These are phyloP conservation scores for Phaeoacremonium minimum DNA, from an alignment of 2,329 filamentous ascomycete species.

Conservation along the genomic window DNA sequence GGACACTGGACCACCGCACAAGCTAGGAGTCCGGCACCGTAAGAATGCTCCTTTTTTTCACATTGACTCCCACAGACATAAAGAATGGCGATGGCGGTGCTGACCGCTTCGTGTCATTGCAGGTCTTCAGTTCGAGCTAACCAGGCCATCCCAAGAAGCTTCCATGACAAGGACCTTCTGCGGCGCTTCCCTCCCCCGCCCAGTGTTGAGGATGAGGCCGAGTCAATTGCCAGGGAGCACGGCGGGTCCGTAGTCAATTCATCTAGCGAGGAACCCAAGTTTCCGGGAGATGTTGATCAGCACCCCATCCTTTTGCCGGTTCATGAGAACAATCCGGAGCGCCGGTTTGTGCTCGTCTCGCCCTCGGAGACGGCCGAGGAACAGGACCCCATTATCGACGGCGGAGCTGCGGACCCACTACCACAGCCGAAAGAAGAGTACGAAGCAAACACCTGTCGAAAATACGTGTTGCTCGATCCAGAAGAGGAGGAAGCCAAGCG, in stretches of 20 bases:
- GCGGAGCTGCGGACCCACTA: conserved; percentile 8
- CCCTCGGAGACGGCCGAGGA: conserved; percentile 17
- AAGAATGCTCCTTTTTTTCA: conserved; percentile 16
- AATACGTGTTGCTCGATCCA: conserved; percentile 25
- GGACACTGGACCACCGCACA: conserved; percentile 47
- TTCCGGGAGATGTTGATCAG: conserved; percentile 64
- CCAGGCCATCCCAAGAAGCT: conserved; percentile 3
- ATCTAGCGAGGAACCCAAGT: conserved; percentile 50
- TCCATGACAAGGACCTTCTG: neutral
- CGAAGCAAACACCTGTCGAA: conserved; percentile 37
- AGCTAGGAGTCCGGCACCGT: conserved; percentile 29
- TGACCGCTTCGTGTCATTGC: no score
- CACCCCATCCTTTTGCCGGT: conserved; percentile 63
- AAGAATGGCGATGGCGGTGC: no score
- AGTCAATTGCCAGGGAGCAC: conserved; percentile 59
- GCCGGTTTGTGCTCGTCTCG: conserved; percentile 58
- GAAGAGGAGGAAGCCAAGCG: conserved; percentile 19
- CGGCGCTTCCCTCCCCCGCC: conserved; percentile 54
- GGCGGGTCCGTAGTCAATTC: conserved; percentile 27
- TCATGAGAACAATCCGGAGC: conserved; percentile 54
- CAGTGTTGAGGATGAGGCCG: conserved; percentile 65
- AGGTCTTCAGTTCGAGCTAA: conserved; percentile 7
- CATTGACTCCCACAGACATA: no score
- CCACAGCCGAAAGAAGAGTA: conserved; percentile 21
- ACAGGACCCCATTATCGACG: conserved; percentile 12